Base-by-base conservation (phyloP, 208 protist genomes). In the Trypanosoma lewisi region DNA sequence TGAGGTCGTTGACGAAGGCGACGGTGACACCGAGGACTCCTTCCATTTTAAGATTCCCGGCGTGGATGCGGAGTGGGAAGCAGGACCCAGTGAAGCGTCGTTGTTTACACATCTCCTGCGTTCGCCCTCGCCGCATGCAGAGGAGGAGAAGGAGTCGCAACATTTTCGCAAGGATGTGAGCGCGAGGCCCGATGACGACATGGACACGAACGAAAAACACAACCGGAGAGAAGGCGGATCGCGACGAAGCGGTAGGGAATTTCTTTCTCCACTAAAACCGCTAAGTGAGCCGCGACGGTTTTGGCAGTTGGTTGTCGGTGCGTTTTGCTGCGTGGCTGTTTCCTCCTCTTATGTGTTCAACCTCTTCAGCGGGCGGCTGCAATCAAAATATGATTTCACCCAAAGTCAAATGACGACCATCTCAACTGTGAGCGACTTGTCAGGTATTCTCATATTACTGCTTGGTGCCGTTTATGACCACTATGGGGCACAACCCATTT, bases 391-490 rank as follows among this genome's bases (percentile, higher is more conserved):
- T 57, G 55, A 87, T 41, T 80, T 90, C 27, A 84, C 70, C 12
- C 88, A 94, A 61, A 78, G 62, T 47, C 67, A 91, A 14, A 85
- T 94, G 65, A 71, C 85, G 23, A 81, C 80, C 27, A 94, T 94
- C 52, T 85, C 75, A 17, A 92, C 83, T 5, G 67, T 79, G 54
- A 67, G 75, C 2, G 67, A 68, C 31, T 42, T 89, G 4, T 36
- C 84, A 2, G 70, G 81, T n/a, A 49, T 83, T 21, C 54, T 89
- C 6, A 73, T 72, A 2, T 80, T 94, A 25, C 82, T 81, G 4
- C 63, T 90, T 23, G 77, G 83, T 33, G 70, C 55, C 23, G 33
- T 86, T 21, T 94, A 92, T 56, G 88, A 94, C 68, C 74, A 83
- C 54, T 91, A 79, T 59, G 88, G 88, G 2, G 78, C 88, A 14